A percentile compares a stretch with the other conserved stretches of the same genome.
phyloP scores from a whole-genome alignment of 1,139 yeast genomes.

The Diutina neorugosa region DNA sequence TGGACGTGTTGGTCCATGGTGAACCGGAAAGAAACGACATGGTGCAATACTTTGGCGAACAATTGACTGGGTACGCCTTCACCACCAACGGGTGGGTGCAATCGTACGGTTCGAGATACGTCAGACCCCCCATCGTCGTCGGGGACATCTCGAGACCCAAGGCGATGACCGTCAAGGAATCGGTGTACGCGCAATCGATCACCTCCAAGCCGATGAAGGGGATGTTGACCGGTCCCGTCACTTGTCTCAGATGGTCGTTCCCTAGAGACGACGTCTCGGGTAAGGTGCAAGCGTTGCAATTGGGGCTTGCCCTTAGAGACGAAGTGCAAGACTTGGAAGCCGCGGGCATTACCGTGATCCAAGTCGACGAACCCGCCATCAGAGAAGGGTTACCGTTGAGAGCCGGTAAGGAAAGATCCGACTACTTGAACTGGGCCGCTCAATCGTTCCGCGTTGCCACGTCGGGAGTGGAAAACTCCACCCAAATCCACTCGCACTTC shows the following conservation, averaged over 20 bases:
- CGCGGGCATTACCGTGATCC: slow-evolving; percentile 96
- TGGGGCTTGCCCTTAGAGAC: slow-evolving; percentile 95
- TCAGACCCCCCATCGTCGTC: slow-evolving; percentile 97
- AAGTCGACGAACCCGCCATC: slow-evolving; percentile 99
- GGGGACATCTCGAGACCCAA: slow-evolving; percentile 99
- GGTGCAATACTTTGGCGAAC: slow-evolving; percentile 99
- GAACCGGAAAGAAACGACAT: slow-evolving; percentile 99
- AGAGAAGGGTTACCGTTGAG: slow-evolving; percentile 99
- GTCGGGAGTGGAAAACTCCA: slow-evolving; percentile 88
- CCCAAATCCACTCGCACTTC: slow-evolving; percentile 99
- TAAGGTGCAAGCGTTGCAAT: slow-evolving; percentile 91
- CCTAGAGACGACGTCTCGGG: slow-evolving; percentile 98
- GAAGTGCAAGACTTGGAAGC: slow-evolving; percentile 97
- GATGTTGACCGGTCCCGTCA: slow-evolving; percentile 99
- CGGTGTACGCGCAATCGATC: slow-evolving; percentile 95
- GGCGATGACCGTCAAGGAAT: slow-evolving; percentile 98
- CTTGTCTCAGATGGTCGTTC: slow-evolving; percentile 99
- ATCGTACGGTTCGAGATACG: slow-evolving; percentile 99
- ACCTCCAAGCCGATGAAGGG: slow-evolving; percentile 97
- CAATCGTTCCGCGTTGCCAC: slow-evolving; percentile 99
- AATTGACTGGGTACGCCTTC: slow-evolving; percentile 94
- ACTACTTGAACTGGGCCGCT: slow-evolving; percentile 97
- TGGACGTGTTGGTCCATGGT: slow-evolving; percentile 97
- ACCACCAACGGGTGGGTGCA: slow-evolving; percentile 99
- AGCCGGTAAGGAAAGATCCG: slow-evolving; percentile 94